Conservation (phyloP, 768 basidiomycete genomes). For the Phylloporus sp. region DNA sequence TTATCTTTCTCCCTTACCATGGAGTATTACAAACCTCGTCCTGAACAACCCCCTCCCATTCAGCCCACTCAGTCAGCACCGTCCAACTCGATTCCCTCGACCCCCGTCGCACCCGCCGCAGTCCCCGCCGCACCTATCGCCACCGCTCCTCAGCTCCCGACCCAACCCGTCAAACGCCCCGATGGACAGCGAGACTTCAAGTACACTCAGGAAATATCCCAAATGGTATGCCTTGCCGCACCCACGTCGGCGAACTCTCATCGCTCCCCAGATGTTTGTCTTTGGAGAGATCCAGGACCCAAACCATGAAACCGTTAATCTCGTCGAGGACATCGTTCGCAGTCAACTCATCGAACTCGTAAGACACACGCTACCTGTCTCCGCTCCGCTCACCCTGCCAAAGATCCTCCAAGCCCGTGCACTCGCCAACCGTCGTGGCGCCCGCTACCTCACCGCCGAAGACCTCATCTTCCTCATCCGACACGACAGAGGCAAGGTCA, state of each 20-base stretch:
- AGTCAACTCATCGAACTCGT: constrained; percentile 91
- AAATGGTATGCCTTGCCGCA: constrained; percentile 56
- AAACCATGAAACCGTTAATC: constrained; percentile 78
- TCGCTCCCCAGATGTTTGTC: constrained; percentile 76
- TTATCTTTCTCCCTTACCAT: constrained; percentile 8
- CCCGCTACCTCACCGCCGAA: constrained; percentile 84
- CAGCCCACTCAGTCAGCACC: constrained; percentile 14
- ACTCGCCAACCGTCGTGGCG: constrained; percentile 76
- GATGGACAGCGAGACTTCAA: constrained; percentile 64
- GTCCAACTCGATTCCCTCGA: constrained; percentile 18
- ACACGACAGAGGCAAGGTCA: constrained; percentile 91
- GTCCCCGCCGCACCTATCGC: constrained; percentile 5
- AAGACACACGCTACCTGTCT: constrained; percentile 13
- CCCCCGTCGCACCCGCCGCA: constrained; percentile 13
- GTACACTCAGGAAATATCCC: constrained; percentile 88
- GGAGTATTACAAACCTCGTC: constrained; percentile 30
- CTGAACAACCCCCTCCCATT: constrained; percentile 16
- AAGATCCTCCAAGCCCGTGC: constrained; percentile 89
- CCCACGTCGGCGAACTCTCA: background rate
- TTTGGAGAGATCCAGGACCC: constrained; percentile 95
- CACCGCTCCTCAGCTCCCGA: constrained; percentile 4
- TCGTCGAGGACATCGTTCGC: constrained; percentile 93
- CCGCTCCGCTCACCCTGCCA: constrained; percentile 3
- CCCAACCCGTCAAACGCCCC: constrained; percentile 14
- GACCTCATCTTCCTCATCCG: constrained; percentile 96